phyloP scores from a whole-genome alignment of 345 rosid genomes.

The Salix udensis region DNA sequence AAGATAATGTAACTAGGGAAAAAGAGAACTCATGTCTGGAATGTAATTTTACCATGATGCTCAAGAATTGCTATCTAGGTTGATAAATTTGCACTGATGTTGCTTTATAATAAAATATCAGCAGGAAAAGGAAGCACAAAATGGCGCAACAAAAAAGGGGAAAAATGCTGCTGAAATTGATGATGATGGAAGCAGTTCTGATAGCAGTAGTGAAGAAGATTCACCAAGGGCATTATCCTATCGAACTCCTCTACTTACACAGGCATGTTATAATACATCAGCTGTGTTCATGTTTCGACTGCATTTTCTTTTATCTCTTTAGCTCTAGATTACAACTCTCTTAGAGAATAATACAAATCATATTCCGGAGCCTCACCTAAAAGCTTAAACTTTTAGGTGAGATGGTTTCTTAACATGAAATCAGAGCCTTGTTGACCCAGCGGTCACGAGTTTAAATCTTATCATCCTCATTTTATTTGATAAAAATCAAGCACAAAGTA shows the following conservation, averaged over 20 bases:
- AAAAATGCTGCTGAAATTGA: slow-evolving; percentile 41
- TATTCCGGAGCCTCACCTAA: no score
- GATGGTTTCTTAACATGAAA: no score
- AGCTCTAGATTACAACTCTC: background rate
- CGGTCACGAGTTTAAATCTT: no score
- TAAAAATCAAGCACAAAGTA: no score
- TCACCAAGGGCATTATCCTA: slow-evolving; percentile 61
- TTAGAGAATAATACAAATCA: no score
- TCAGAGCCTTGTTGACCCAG: no score
- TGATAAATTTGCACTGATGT: background rate
- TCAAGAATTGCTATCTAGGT: background rate
- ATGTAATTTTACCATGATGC: background rate
- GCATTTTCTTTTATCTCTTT: background rate
- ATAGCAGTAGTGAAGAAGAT: slow-evolving; percentile 72
- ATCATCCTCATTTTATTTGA: no score
- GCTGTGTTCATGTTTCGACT: background rate
- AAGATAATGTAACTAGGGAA: no score
- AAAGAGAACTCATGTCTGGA: no score
- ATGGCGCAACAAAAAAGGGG: slow-evolving; percentile 48
- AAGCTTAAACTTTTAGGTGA: no score
- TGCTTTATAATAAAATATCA: background rate
- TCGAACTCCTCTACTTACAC: slow-evolving; percentile 80
- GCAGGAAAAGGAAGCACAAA: slow-evolving; percentile 54
- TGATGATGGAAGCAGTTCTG: slow-evolving; percentile 60
- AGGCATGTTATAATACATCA: slow-evolving; percentile 38